Evolutionary conservation across 768 basidiomycete genomes (phyloP).

Genomic region (Pleurotus cornucopiae): DNA sequence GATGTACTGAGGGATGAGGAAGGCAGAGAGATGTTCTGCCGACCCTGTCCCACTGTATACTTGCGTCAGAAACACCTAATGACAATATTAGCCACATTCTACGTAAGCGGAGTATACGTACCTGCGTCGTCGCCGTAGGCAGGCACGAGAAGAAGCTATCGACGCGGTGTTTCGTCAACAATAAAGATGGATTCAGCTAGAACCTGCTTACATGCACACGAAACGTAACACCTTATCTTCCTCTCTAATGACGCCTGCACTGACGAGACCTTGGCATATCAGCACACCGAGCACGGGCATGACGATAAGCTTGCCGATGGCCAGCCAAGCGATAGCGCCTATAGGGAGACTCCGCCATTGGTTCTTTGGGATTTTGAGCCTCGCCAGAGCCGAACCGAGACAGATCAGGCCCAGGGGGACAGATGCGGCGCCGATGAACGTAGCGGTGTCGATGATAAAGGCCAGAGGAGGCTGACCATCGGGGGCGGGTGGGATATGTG

Average conservation of each 20-base stretch:
- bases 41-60: slow-evolving; percentile 63
- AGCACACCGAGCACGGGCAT: slow-evolving; percentile 46
- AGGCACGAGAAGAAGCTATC: slow-evolving; percentile 55
- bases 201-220: slow-evolving; percentile 47
- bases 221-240: slow-evolving; percentile 45
- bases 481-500: slow-evolving; percentile 46
- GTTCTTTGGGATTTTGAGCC: slow-evolving; percentile 34
- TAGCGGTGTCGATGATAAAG: slow-evolving; percentile 50
- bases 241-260: slow-evolving; percentile 28
- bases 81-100: too few relatives aligned
- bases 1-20: slow-evolving; percentile 60
- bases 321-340: slow-evolving; percentile 37
- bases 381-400: slow-evolving; percentile 56
- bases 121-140: slow-evolving; percentile 59
- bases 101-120: slow-evolving; percentile 14
- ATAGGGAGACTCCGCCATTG: slow-evolving; percentile 32
- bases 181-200: neutral
- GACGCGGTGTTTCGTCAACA: neutral
- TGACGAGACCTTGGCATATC: slow-evolving; percentile 36
- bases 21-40: slow-evolving; percentile 57
- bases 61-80: slow-evolving; percentile 59
- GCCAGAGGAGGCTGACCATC: slow-evolving; percentile 60
- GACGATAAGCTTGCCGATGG: slow-evolving; percentile 38
- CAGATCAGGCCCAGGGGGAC: slow-evolving; percentile 62
- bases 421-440: slow-evolving; percentile 59